Evolutionary conservation across 805 yeast species (phyloP).

Genomic region (Hanseniaspora pseudoguilliermondii): DNA sequence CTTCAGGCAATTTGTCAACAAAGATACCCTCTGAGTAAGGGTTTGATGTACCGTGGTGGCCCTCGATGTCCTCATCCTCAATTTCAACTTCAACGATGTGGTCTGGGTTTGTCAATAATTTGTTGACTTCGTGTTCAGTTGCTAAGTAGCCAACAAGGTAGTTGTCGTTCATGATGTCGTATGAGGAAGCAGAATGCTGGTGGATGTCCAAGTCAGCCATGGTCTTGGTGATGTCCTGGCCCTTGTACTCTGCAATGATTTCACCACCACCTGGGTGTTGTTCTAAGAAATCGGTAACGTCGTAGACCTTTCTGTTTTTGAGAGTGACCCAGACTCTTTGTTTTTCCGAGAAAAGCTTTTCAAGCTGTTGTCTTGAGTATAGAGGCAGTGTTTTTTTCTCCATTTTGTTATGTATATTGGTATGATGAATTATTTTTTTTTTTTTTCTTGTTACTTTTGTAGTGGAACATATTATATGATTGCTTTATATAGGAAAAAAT

Average conservation of each 20-base stretch:
- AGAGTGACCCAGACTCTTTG: conserved; percentile 71
- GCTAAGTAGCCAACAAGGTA: conserved; percentile 76
- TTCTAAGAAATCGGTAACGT: conserved; percentile 47
- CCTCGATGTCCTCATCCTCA: conserved; percentile 27
- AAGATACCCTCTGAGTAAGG: conserved; percentile 40
- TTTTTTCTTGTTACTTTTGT: too few relatives aligned
- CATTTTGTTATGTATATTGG: too few relatives aligned
- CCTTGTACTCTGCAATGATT: conserved; percentile 59
- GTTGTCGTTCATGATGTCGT: conserved; percentile 71
- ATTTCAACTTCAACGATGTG: conserved; percentile 43
- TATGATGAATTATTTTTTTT: too few relatives aligned
- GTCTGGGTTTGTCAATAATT: conserved; percentile 48
- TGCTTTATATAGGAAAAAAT: too few relatives aligned
- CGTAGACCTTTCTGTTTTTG: conserved; percentile 66
- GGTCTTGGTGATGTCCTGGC: conserved; percentile 66
- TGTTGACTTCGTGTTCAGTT: conserved; percentile 61
- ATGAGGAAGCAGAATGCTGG: conserved; percentile 72
- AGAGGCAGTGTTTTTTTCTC: conserved; percentile 41
- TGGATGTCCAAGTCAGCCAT: conserved; percentile 39
- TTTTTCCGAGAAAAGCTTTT: conserved; percentile 35
- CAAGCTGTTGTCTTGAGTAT: conserved; percentile 41
- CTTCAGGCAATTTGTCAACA: conserved; percentile 46
- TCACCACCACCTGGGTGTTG: conserved; percentile 64
- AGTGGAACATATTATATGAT: too few relatives aligned
- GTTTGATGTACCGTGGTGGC: conserved; percentile 22